phyloP scores from a whole-genome alignment of 306 rosid genomes.

The Carpinus fangiana region DNA sequence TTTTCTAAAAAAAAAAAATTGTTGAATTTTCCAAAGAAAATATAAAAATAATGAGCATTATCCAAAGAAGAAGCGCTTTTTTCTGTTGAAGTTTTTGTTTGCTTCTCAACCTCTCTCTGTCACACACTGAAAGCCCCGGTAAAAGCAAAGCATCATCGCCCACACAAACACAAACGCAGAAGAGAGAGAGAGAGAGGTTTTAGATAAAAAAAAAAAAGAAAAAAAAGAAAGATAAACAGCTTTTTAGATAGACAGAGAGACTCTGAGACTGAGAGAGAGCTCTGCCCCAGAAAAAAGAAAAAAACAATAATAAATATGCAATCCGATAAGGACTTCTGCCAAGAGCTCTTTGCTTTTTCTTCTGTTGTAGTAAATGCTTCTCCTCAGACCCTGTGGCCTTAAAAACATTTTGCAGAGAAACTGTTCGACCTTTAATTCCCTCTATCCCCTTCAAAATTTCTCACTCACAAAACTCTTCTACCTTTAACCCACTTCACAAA shows the following conservation, averaged over 20 bases:
- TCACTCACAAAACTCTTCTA: not conserved
- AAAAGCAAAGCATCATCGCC: conserved; percentile 38
- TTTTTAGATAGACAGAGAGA: conserved; percentile 15
- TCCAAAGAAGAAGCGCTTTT: conserved; percentile 53
- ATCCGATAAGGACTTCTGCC: conserved; percentile 70
- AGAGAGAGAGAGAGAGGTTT: conserved; percentile 25
- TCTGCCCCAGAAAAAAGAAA: conserved; percentile 21
- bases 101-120: conserved; percentile 37
- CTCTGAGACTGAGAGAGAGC: conserved; percentile 22
- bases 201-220: conserved; percentile 25
- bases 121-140: conserved; percentile 31
- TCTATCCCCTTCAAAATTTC: not conserved
- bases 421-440: conserved; percentile 37
- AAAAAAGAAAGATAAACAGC: conserved; percentile 22
- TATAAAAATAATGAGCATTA: conserved; percentile 36
- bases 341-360: conserved; percentile 5
- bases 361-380: conserved; percentile 36
- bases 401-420: conserved; percentile 32
- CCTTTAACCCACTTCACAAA: conserved; percentile 20
- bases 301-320: conserved; percentile 45
- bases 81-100: conserved; percentile 46
- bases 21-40: not conserved
- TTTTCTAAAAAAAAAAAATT: too few species aligned
- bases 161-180: conserved; percentile 26
- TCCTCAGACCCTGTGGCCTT: conserved; percentile 29